Evolutionary conservation across 805 yeast genomes (phyloP).

Genomic region (Candida loeiensis): DNA sequence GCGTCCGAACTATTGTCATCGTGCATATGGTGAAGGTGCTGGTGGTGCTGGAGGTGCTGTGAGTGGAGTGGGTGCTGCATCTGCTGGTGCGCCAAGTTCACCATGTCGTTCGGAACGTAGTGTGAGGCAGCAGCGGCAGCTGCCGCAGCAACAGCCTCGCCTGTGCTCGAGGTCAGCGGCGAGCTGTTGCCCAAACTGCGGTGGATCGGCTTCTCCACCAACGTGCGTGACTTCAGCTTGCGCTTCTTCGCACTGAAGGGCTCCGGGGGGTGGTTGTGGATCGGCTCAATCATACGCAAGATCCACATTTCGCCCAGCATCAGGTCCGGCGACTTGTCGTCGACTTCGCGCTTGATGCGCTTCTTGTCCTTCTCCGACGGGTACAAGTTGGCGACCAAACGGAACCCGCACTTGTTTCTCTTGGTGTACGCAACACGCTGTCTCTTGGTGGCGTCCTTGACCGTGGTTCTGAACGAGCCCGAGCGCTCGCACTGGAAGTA

Average conservation of each 20-base stretch:
- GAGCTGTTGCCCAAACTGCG: constrained; percentile 11
- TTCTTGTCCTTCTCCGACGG: constrained; percentile 44
- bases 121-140: constrained; percentile 25
- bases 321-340: constrained; percentile 21
- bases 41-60: constrained; percentile 24
- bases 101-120: constrained; percentile 22
- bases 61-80: constrained; percentile 16
- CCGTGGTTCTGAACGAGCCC: constrained; percentile 45
- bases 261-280: constrained; percentile 45
- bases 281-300: constrained; percentile 44
- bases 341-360: constrained; percentile 25
- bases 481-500: constrained; percentile 46
- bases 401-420: constrained; percentile 44
- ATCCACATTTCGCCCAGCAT: constrained; percentile 41
- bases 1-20: constrained; percentile 34
- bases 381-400: constrained; percentile 42
- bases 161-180: neutral
- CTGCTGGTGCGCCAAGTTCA: constrained; percentile 19
- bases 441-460: constrained; percentile 42
- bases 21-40: constrained; percentile 22
- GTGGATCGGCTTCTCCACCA: constrained; percentile 44
- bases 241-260: constrained; percentile 35
- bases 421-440: constrained; percentile 47
- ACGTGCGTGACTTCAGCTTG: constrained; percentile 36
- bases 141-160: constrained; percentile 21